Evolutionary conservation across 805 yeast genomes (phyloP).

Genomic region (Jamesozyma jinghongensis): DNA sequence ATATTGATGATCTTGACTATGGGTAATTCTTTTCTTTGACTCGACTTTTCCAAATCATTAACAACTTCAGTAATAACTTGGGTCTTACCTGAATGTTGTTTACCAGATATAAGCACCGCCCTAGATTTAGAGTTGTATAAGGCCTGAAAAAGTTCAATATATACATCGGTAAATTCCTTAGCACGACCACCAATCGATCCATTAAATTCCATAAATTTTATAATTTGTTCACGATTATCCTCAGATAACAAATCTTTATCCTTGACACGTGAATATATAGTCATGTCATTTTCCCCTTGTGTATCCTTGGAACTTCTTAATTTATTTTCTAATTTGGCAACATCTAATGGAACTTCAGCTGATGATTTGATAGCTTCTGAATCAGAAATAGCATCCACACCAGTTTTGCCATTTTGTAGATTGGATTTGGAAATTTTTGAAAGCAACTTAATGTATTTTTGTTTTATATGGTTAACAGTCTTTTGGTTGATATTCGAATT

Average conservation of each 20-base stretch:
- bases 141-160: conserved; percentile 58
- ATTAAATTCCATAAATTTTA: not conserved
- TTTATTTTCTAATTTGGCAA: conserved; percentile 15
- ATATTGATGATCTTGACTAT: conserved; percentile 70
- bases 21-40: conserved; percentile 31
- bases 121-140: conserved; percentile 65
- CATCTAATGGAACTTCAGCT: conserved; percentile 4
- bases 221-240: not conserved
- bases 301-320: conserved; percentile 29
- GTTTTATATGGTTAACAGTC: not conserved
- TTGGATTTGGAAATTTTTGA: not conserved
- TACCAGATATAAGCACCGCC: conserved; percentile 84
- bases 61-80: conserved; percentile 82
- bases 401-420: too few relatives aligned
- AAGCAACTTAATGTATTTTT: not conserved
- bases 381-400: too few relatives aligned
- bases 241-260: not conserved
- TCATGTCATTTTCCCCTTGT: not conserved
- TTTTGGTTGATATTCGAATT: not conserved
- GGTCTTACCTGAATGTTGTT: conserved; percentile 96
- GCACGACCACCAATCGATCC: not conserved
- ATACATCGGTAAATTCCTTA: conserved; percentile 62
- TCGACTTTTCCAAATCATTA: conserved; percentile 45
- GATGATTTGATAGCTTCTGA: not conserved
- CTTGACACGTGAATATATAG: not conserved